These are phyloP conservation scores for Pistacia atlantica DNA, from an alignment of 345 rosid species.

Conservation along the genomic window DNA sequence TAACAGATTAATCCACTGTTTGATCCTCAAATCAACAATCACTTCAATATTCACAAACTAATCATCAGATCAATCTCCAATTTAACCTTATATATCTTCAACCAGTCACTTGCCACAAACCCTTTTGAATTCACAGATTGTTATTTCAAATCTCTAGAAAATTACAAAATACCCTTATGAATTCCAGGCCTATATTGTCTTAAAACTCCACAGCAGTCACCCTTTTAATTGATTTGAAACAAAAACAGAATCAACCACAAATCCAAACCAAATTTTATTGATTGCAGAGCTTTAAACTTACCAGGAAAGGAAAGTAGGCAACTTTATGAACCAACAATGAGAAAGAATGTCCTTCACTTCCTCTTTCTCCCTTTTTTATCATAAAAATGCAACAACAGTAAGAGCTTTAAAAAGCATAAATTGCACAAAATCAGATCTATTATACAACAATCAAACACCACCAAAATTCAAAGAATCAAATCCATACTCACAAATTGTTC, in stretches of 20 bases:
- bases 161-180: not conserved
- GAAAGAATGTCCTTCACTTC: not conserved
- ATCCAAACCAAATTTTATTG: slow-evolving; percentile 8
- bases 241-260: slow-evolving; percentile 17
- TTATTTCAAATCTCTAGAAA: not conserved
- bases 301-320: slow-evolving; percentile 2
- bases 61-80: slow-evolving; percentile 6
- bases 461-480: slow-evolving; percentile 2
- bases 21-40: slow-evolving; percentile 5
- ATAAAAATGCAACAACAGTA: slow-evolving; percentile 15
- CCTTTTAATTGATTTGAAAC: not conserved
- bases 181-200: not conserved
- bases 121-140: not conserved
- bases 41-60: not conserved
- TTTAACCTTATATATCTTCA: not conserved
- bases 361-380: slow-evolving; percentile 21
- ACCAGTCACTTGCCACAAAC: not conserved
- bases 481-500: not conserved
- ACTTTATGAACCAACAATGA: slow-evolving; percentile 18
- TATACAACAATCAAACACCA: slow-evolving; percentile 15
- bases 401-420: slow-evolving; percentile 9
- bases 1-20: slow-evolving; percentile 30
- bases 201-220: not conserved
- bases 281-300: not conserved
- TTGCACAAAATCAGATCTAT: slow-evolving; percentile 37